phyloP scores from a whole-genome alignment of 2,329 filamentous ascomycete genomes.

The Fusarium dlaminii region DNA sequence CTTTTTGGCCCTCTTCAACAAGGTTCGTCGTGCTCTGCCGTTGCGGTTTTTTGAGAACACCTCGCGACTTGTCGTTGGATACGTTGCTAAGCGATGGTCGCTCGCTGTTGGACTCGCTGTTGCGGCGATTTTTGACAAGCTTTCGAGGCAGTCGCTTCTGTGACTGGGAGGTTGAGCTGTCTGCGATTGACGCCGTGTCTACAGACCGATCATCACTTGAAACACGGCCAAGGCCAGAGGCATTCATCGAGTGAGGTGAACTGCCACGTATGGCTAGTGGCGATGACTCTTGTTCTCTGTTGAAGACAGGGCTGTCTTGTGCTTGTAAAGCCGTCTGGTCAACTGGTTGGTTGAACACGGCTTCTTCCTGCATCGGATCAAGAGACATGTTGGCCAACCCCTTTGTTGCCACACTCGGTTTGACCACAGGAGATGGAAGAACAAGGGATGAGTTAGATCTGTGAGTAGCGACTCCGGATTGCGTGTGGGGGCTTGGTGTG shows the following conservation, averaged over 20 bases:
- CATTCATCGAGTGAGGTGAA: slow-evolving; percentile 33
- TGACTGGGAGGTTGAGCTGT: slow-evolving; percentile 33
- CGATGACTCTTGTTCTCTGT: slow-evolving; percentile 24
- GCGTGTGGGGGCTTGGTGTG: slow-evolving; percentile 12
- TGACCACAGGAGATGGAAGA: slow-evolving; percentile 8
- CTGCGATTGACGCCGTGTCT: slow-evolving; percentile 42
- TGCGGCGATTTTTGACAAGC: slow-evolving; percentile 53
- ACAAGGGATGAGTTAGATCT: slow-evolving; percentile 15
- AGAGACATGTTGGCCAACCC: slow-evolving; percentile 18
- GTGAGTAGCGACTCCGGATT: slow-evolving; percentile 1
- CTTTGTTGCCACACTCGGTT: slow-evolving; percentile 1
- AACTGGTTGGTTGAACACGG: slow-evolving; percentile 47
- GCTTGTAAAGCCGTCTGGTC: slow-evolving; percentile 40
- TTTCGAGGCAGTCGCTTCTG: slow-evolving; percentile 53
- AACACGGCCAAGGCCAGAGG: slow-evolving; percentile 39
- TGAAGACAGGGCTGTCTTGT: slow-evolving; percentile 42
- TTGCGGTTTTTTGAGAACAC: slow-evolving; percentile 52
- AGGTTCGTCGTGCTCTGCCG: slow-evolving; percentile 42
- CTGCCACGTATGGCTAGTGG: slow-evolving; percentile 38
- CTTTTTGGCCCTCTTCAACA: slow-evolving; percentile 37
- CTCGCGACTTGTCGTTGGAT: slow-evolving; percentile 37
- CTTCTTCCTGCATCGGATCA: slow-evolving; percentile 46
- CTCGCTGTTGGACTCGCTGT: slow-evolving; percentile 48
- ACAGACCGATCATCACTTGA: slow-evolving; percentile 49
- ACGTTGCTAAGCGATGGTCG: slow-evolving; percentile 30